These are phyloP conservation scores for Naganishia vishniacii DNA, from an alignment of 768 basidiomycete species.

Conservation along the genomic window DNA sequence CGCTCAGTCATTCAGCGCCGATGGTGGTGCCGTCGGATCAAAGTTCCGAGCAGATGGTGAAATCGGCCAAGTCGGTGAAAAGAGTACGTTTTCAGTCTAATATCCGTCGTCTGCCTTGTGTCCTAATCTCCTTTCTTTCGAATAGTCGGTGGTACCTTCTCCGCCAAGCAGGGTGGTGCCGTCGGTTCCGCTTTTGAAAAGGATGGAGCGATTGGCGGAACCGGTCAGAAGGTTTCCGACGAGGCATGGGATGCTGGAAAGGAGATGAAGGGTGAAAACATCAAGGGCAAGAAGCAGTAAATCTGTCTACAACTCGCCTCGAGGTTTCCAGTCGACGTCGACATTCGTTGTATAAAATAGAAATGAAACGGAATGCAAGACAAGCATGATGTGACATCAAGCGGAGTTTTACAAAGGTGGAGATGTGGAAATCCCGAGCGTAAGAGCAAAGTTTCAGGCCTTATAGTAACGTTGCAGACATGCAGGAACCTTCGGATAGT, in stretches of 20 bases:
- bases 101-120: neutral
- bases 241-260: constrained; percentile 25
- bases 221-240: constrained; percentile 22
- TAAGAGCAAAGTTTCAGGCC: too few relatives aligned
- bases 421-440: too few relatives aligned
- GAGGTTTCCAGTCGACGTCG: too few relatives aligned
- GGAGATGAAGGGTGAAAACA: constrained; percentile 23
- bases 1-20: constrained; percentile 22
- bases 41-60: constrained; percentile 24
- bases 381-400: neutral
- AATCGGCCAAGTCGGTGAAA: constrained; percentile 19
- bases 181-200: constrained; percentile 25
- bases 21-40: constrained; percentile 18
- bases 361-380: neutral
- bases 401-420: too few relatives aligned
- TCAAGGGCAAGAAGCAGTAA: neutral
- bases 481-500: too few relatives aligned
- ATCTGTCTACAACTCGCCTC: too few relatives aligned
- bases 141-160: constrained; percentile 22
- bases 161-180: constrained; percentile 20
- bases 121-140: neutral
- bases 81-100: constrained; percentile 7
- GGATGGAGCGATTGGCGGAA: constrained; percentile 17
- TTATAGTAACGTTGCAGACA: too few relatives aligned
- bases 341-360: neutral